These are phyloP conservation scores for Zasmidium angulare DNA, from an alignment of 2,329 filamentous ascomycete genomes.

Conservation along the genomic window DNA sequence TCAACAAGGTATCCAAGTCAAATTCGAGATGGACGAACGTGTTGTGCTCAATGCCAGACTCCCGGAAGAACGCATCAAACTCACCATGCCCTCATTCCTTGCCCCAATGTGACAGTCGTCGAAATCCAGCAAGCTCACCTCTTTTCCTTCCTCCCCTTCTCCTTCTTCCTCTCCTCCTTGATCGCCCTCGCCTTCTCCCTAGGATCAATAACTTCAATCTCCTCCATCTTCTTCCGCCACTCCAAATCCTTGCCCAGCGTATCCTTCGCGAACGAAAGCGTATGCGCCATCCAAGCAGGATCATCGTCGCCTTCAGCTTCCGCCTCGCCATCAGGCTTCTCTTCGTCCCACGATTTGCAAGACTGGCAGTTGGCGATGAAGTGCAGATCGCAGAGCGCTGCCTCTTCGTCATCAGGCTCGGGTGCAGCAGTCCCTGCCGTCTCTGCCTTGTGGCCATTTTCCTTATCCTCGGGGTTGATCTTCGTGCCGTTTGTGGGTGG, in stretches of 20 bases:
- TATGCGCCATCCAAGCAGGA: slow-evolving; percentile 81
- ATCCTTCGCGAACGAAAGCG: slow-evolving; percentile 83
- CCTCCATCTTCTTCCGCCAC: slow-evolving; percentile 87
- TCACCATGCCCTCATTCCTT: no score
- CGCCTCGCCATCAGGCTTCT: slow-evolving; percentile 57
- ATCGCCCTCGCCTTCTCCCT: slow-evolving; percentile 32
- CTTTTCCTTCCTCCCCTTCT: slow-evolving; percentile 19
- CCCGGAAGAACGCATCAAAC: no score
- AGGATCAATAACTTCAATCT: slow-evolving; percentile 81
- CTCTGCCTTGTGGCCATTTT: slow-evolving; percentile 11
- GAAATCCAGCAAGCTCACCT: slow-evolving; percentile 1
- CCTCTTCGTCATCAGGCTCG: slow-evolving; percentile 63
- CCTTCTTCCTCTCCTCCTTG: slow-evolving; percentile 25
- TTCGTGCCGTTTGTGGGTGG: slow-evolving; percentile 3
- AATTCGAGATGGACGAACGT: no score
- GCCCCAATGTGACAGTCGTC: no score
- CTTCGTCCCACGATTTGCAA: slow-evolving; percentile 79
- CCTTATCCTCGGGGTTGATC: slow-evolving; percentile 1
- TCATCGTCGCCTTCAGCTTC: slow-evolving; percentile 51
- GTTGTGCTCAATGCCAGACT: no score
- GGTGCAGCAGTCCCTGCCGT: slow-evolving; percentile 6
- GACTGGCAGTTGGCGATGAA: slow-evolving; percentile 96
- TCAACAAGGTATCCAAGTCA: no score
- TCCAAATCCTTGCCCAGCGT: slow-evolving; percentile 85
- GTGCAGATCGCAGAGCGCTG: slow-evolving; percentile 82